A percentile compares a stretch with the other conserved stretches of the same genome.
Conservation (phyloP, 495 filamentous ascomycete species). For the Xylaria bambusicola region DNA sequence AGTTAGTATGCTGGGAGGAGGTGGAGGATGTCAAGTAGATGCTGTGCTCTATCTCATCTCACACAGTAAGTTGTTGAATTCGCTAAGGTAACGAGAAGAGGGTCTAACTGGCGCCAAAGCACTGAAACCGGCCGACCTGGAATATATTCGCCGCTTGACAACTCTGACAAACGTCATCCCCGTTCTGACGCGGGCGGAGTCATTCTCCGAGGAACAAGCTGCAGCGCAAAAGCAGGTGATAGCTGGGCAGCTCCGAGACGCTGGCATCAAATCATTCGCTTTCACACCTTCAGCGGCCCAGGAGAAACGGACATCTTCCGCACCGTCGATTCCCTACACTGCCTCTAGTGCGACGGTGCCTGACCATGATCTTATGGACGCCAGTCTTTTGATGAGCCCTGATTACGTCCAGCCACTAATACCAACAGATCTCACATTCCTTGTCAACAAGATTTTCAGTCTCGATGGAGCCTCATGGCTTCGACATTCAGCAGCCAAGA, state of each 20-base stretch:
- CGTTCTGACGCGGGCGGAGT: conserved; percentile 77
- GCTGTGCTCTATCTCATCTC: conserved; percentile 78
- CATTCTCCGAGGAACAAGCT: conserved; percentile 61
- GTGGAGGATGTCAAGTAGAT: conserved; percentile 88
- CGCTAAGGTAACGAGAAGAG: background rate
- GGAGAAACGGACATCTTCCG: conserved; percentile 14
- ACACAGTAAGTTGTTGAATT: conserved; percentile 31
- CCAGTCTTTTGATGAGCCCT: conserved; percentile 89
- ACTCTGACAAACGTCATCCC: conserved; percentile 87
- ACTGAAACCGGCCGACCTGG: conserved; percentile 71
- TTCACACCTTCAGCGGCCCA: conserved; percentile 48
- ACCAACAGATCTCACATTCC: conserved; percentile 68
- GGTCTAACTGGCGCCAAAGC: conserved; percentile 48
- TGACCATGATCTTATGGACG: conserved; percentile 91
- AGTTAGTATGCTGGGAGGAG: conserved; percentile 76
- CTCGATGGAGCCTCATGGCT: conserved; percentile 82
- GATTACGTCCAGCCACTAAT: conserved; percentile 88
- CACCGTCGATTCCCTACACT: conserved; percentile 62
- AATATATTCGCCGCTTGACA: conserved; percentile 73
- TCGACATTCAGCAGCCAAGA: conserved; percentile 82
- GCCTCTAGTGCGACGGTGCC: conserved; percentile 76
- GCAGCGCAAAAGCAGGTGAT: conserved; percentile 63
- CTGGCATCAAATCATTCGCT: conserved; percentile 67
- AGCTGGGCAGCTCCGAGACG: conserved; percentile 57
- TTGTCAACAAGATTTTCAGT: conserved; percentile 77